These are phyloP conservation scores for Fusarium coicis DNA, from an alignment of 2,329 filamentous ascomycete genomes.

Conservation along the genomic window DNA sequence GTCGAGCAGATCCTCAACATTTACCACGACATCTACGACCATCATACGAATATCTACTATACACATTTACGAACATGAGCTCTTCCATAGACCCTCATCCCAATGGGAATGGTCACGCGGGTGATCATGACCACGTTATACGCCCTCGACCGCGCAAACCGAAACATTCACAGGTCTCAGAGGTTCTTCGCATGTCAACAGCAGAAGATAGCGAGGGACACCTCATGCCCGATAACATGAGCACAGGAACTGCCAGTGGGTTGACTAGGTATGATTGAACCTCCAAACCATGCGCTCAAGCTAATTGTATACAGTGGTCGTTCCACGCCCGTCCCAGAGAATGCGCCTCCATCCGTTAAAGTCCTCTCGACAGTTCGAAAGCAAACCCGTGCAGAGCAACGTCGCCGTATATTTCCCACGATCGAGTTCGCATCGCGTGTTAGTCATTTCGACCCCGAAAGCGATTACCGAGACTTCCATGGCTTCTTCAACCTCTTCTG, in stretches of 20 bases:
- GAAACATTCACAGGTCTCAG: constrained; percentile 59
- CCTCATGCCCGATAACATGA: constrained; percentile 49
- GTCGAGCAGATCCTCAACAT: constrained; percentile 12
- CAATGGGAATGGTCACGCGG: constrained; percentile 43
- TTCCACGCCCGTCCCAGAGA: constrained; percentile 84
- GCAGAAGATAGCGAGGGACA: constrained; percentile 49
- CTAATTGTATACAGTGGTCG: constrained; percentile 68
- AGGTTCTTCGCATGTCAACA: constrained; percentile 53
- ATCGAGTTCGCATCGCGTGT: constrained; percentile 91
- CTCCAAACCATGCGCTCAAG: background rate
- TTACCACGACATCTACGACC: constrained; percentile 8
- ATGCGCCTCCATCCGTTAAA: constrained; percentile 92
- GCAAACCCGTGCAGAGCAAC: constrained; percentile 82
- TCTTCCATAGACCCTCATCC: constrained; percentile 44
- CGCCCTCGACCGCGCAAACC: constrained; percentile 63
- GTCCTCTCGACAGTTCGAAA: constrained; percentile 87
- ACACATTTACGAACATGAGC: constrained; percentile 39
- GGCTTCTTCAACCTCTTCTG: constrained; percentile 99
- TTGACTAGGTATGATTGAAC: constrained; percentile 56
- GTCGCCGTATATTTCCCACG: constrained; percentile 88
- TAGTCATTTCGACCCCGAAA: constrained; percentile 93
- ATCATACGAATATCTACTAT: background rate
- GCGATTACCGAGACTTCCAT: constrained; percentile 92
- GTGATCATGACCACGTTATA: constrained; percentile 55
- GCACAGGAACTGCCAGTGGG: constrained; percentile 49